Conservation (phyloP, 2,329 filamentous ascomycete genomes). For the Aureobasidium namibiae region DNA sequence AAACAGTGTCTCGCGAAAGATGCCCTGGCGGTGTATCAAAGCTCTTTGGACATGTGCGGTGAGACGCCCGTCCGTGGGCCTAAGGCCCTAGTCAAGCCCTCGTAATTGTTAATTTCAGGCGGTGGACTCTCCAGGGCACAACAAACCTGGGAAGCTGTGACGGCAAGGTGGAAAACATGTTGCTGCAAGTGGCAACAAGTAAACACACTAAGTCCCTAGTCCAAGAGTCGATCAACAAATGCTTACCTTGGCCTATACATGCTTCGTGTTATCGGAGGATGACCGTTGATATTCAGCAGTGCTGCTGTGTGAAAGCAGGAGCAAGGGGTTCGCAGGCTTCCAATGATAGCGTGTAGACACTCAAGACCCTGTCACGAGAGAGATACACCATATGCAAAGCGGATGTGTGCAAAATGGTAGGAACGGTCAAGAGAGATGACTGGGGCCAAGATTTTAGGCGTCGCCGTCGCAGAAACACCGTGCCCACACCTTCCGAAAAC, state of each 20-base stretch:
- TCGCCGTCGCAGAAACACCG: not conserved
- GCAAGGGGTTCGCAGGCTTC: not conserved
- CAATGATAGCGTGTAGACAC: not conserved
- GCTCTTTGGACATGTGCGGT: slow-evolving; percentile 1
- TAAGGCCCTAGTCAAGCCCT: slow-evolving; percentile 2
- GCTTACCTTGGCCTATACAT: not conserved
- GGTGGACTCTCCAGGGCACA: slow-evolving; percentile 2
- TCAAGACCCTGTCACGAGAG: not conserved
- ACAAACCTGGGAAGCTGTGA: not conserved
- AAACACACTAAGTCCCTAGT: not conserved
- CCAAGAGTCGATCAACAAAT: not conserved
- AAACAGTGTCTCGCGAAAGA: not conserved
- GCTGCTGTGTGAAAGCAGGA: not conserved
- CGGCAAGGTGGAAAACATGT: not conserved
- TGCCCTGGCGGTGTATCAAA: slow-evolving; percentile 4
- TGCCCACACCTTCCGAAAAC: not conserved
- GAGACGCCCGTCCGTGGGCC: not conserved
- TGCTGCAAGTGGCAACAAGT: not conserved
- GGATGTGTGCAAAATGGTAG: not conserved
- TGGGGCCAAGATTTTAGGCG: not conserved
- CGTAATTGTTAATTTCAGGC: slow-evolving; percentile 8
- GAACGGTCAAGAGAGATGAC: not conserved
- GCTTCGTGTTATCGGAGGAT: not conserved
- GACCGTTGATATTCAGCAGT: not conserved
- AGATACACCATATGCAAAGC: not conserved